Percentiles rank a stretch among this genome's conserved stretches.
Evolutionary conservation across 305 asterid genomes (phyloP).

Genomic region (Solanum hybrid): DNA sequence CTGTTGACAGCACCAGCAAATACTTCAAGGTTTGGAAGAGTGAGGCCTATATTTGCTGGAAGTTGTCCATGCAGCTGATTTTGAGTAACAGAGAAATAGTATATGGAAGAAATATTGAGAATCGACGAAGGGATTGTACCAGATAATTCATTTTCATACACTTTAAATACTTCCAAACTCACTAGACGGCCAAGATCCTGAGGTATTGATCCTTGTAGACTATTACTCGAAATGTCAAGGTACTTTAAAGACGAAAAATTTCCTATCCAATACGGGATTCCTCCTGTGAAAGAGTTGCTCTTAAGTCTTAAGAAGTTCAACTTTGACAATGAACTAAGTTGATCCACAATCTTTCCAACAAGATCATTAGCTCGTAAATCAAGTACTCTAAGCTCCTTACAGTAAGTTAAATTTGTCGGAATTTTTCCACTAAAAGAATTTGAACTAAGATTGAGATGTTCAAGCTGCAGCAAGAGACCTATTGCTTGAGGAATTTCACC

Average conservation of each 20-base stretch:
- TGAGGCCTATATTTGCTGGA: constrained; percentile 1
- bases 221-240: not conserved
- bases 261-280: constrained; percentile 7
- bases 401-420: constrained; percentile 5
- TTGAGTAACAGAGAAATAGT: constrained; percentile 8
- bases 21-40: constrained; percentile 11
- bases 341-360: constrained; percentile 5
- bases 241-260: constrained; percentile 3
- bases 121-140: constrained; percentile 7
- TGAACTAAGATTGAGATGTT: constrained; percentile 7
- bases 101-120: constrained; percentile 1
- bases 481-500: constrained; percentile 17
- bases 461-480: constrained; percentile 12
- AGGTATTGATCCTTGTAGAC: constrained; percentile 3
- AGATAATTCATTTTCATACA: constrained; percentile 5
- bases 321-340: constrained; percentile 9
- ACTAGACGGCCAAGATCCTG: not conserved
- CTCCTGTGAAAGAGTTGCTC: constrained; percentile 9
- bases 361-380: constrained; percentile 3
- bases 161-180: not conserved
- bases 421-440: constrained; percentile 10
- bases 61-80: constrained; percentile 8
- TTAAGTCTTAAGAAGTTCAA: not conserved
- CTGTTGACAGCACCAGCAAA: constrained; percentile 5
- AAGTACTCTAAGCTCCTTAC: constrained; percentile 13